These are phyloP conservation scores for Neurospora pannonica DNA, from an alignment of 495 filamentous ascomycete genomes.

Conservation along the genomic window DNA sequence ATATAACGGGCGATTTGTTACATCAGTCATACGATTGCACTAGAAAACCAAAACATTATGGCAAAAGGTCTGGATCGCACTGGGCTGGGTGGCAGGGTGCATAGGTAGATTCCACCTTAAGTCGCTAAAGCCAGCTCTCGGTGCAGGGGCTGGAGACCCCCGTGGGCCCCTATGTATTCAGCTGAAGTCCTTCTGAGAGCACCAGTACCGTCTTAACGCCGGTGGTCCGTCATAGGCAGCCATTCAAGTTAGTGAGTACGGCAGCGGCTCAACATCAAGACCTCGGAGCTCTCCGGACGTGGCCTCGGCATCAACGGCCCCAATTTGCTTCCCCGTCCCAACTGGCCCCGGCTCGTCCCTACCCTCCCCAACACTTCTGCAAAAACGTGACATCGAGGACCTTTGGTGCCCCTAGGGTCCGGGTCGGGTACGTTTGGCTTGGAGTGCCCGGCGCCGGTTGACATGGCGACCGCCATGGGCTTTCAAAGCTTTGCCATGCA, in stretches of 20 bases:
- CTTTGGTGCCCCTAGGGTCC: not conserved
- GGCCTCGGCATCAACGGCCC: not conserved
- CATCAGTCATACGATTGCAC: not conserved
- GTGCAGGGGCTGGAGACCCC: not conserved
- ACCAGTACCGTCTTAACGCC: not conserved
- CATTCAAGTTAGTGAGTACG: not conserved
- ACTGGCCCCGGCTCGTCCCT: not conserved
- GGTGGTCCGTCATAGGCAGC: not conserved
- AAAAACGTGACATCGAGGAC: not conserved
- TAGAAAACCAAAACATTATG: not conserved
- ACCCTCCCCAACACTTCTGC: not conserved
- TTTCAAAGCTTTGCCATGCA: not conserved
- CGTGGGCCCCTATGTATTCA: not conserved
- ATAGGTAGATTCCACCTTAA: not conserved
- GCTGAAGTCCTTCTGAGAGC: not conserved
- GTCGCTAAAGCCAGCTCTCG: not conserved
- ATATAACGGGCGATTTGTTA: not conserved
- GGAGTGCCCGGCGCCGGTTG: not conserved
- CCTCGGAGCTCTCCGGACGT: not conserved
- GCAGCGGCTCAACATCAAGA: not conserved
- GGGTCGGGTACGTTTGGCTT: not conserved
- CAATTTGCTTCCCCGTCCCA: not conserved
- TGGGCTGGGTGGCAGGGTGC: not conserved
- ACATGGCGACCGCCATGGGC: not conserved
- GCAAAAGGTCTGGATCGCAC: not conserved